Percentiles rank a stretch among this genome's conserved stretches.
Evolutionary conservation across 2,329 filamentous ascomycete genomes (phyloP).

Genomic region (Rhynchosporium graminicola): DNA sequence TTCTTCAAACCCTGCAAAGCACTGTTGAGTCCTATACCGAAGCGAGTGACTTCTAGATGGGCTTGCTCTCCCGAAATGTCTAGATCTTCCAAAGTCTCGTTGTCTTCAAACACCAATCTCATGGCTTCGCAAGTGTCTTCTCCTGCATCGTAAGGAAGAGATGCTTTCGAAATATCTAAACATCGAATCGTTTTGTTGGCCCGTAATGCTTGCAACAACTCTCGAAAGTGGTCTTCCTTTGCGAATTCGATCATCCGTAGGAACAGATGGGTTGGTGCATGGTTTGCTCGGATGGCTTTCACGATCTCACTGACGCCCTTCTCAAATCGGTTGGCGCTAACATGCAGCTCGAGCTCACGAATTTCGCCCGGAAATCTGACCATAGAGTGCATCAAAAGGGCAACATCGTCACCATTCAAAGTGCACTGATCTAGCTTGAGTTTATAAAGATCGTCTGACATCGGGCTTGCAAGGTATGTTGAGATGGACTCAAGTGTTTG

Average conservation of each 20-base stretch:
- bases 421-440: constrained; percentile 68
- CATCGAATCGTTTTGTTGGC: constrained; percentile 63
- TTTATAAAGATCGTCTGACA: constrained; percentile 60
- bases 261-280: constrained; percentile 63
- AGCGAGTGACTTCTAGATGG: constrained; percentile 67
- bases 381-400: constrained; percentile 65
- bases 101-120: constrained; percentile 65
- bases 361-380: constrained; percentile 49
- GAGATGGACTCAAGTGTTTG: constrained; percentile 65
- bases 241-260: constrained; percentile 66
- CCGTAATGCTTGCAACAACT: constrained; percentile 61
- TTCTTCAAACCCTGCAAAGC: constrained; percentile 64
- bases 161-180: constrained; percentile 70
- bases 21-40: constrained; percentile 68
- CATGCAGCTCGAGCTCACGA: constrained; percentile 64
- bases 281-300: constrained; percentile 51
- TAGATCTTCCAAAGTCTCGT: constrained; percentile 64
- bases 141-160: constrained; percentile 67
- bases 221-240: constrained; percentile 52
- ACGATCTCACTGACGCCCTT: constrained; percentile 53
- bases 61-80: constrained; percentile 73
- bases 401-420: constrained; percentile 64
- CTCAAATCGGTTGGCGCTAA: constrained; percentile 57
- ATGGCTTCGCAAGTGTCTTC: constrained; percentile 66
- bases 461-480: constrained; percentile 61